Base-by-base conservation (phyloP, 805 yeast genomes). In the Kluyveromyces dobzhanskii region DNA sequence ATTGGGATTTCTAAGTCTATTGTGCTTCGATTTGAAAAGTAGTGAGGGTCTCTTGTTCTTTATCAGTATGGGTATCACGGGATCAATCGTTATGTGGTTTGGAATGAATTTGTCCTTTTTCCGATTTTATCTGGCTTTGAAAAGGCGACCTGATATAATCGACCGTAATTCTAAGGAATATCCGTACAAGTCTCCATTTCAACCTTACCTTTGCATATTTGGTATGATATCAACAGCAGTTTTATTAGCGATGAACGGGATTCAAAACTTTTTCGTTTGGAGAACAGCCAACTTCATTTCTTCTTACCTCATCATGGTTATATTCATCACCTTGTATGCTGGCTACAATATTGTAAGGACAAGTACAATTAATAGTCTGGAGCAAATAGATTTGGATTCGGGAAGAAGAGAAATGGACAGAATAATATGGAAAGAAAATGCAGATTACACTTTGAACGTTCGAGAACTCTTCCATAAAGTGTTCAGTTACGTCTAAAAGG, bases 391-490 rank as follows among this genome's bases (percentile, higher is more conserved):
- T 56, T 68, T 80, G 49, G 94, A 85, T 57, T 71, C 84, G 1
- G 94, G 94, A 2, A 65, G 94, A 49, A 70, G 88, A 35, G 94
- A 85, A 53, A 74, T 80, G 60, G 95, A 85, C 57, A 65, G 84
- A 33, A 73, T 73, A 44, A 75, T 78, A 24, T 83, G 92, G 92
- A 84, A 80, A 48, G 90, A 84, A 40, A 85, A 82, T 31, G 65
- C 62, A 35, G 63, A 56, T 14, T 63, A 62, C 36, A 39, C 47
- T 29, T 40, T 41, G 2, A 43, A 38, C 17, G 31, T 44, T 4
- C 44, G 43, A 33, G 50, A 48, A 17, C 38, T 39, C n/a, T 28
- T 45, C 11, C 35, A 40, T 12, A 45, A 45, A 31, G 35, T 47
- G 1, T 33, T 47, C n/a, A 45, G 49, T 31, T 43, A 44, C 36